phyloP scores from a whole-genome alignment of 169 alveolate species.

The Cryptosporidium tyzzeri region DNA sequence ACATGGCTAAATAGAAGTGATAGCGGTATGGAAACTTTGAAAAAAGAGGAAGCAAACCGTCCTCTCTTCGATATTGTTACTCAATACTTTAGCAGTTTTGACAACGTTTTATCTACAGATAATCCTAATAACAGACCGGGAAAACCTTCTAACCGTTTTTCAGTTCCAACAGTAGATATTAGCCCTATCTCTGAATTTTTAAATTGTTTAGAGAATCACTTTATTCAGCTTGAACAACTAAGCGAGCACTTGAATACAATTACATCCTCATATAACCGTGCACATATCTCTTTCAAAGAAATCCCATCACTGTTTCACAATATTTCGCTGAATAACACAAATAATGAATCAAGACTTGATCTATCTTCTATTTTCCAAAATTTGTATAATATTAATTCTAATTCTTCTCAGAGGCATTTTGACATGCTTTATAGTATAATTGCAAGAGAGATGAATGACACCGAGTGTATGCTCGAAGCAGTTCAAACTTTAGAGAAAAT shows the following conservation, averaged over 20 bases:
- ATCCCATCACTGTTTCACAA: slow-evolving; percentile 48
- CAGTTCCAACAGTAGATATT: slow-evolving; percentile 70
- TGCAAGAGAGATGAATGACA: slow-evolving; percentile 76
- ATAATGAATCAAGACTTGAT: slow-evolving; percentile 52
- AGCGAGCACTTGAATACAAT: slow-evolving; percentile 55
- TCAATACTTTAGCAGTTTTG: slow-evolving; percentile 68
- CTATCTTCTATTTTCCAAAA: slow-evolving; percentile 54
- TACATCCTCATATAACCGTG: slow-evolving; percentile 37
- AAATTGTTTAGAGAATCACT: slow-evolving; percentile 35
- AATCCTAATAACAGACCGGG: slow-evolving; percentile 10
- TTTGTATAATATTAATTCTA: slow-evolving; percentile 29
- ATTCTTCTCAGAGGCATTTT: slow-evolving; percentile 47
- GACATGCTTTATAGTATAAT: slow-evolving; percentile 54
- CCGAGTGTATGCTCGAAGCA: slow-evolving; percentile 79
- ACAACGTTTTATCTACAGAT: slow-evolving; percentile 48
- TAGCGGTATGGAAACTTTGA: slow-evolving; percentile 68
- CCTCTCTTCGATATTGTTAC: slow-evolving; percentile 71
- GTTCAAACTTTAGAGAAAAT: slow-evolving; percentile 77
- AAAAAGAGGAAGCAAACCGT: slow-evolving; percentile 66
- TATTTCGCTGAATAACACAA: slow-evolving; percentile 28
- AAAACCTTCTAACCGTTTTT: slow-evolving; percentile 50
- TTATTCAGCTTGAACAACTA: slow-evolving; percentile 58
- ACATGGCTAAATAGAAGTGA: slow-evolving; percentile 73
- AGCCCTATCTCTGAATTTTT: slow-evolving; percentile 65
- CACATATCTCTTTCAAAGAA: slow-evolving; percentile 12